These are phyloP conservation scores for Chytriomyces confervae DNA, from an alignment of 192 early-diverging fungal species.

Conservation along the genomic window DNA sequence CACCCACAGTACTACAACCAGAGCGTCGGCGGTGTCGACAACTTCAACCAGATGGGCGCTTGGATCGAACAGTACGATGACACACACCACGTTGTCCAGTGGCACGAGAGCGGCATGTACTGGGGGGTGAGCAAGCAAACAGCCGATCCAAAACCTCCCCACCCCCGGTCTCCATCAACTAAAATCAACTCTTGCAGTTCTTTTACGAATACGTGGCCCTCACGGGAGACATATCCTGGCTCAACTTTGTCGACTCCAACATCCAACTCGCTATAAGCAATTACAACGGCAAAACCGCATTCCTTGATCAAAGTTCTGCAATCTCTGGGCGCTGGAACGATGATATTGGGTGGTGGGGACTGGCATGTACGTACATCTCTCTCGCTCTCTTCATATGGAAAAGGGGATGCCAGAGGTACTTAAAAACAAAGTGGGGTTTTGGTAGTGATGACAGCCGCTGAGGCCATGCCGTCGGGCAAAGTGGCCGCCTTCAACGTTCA, in stretches of 20 bases:
- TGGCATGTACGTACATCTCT: constrained; percentile 7
- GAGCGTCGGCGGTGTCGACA: not conserved
- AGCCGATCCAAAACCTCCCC: too few species aligned
- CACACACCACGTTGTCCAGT: not conserved
- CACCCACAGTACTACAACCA: not conserved
- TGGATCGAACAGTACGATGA: constrained; percentile 13
- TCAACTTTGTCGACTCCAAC: constrained; percentile 23
- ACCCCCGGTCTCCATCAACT: too few species aligned
- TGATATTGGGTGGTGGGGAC: constrained; percentile 57
- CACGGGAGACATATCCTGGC: constrained; percentile 27
- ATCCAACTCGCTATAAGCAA: constrained; percentile 18
- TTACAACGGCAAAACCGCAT: constrained; percentile 17
- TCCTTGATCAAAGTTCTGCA: constrained; percentile 29
- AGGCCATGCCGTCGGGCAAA: constrained; percentile 15
- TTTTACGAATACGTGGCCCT: constrained; percentile 26
- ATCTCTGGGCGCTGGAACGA: constrained; percentile 38
- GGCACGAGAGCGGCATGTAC: not conserved
- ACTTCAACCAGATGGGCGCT: not conserved
- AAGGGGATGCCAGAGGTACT: too few species aligned
- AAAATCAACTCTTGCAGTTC: not conserved
- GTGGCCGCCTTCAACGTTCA: constrained; percentile 2
- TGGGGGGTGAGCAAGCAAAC: too few species aligned
- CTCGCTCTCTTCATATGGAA: too few species aligned
- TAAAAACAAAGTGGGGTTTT: constrained; percentile 34
- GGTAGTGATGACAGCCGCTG: constrained; percentile 35